These are phyloP conservation scores for Apiotrichum gracile DNA, from an alignment of 1,284 basidiomycete genomes.

Conservation along the genomic window DNA sequence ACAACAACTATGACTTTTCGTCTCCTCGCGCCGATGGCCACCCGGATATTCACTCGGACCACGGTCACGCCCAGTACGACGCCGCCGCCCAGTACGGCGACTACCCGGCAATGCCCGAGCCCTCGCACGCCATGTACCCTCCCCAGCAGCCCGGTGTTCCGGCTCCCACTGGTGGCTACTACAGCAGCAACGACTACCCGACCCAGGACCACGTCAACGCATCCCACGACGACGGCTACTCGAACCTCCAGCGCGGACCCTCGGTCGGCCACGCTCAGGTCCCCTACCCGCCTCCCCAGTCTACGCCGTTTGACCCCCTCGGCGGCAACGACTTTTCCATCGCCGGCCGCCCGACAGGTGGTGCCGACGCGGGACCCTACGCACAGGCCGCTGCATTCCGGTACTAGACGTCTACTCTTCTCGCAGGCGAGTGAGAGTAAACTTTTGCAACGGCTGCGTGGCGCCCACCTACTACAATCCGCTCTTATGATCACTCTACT, in stretches of 20 bases:
- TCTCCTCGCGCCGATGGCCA: not conserved
- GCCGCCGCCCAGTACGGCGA: not conserved
- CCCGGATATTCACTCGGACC: not conserved
- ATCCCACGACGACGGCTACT: conserved; percentile 36
- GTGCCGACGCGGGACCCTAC: conserved; percentile 23
- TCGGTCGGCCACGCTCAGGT: conserved; percentile 3
- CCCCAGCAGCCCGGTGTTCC: conserved; percentile 3
- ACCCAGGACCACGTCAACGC: conserved; percentile 23
- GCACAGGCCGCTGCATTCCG: conserved; percentile 41
- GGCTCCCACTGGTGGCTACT: conserved; percentile 2
- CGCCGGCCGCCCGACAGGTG: conserved; percentile 37
- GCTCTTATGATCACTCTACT: not conserved
- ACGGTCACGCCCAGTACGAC: not conserved
- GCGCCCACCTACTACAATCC: no score
- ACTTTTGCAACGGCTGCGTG: not conserved
- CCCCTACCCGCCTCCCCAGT: not conserved
- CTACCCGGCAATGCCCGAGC: conserved; percentile 13
- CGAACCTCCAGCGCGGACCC: conserved; percentile 35
- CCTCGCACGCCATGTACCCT: conserved; percentile 9
- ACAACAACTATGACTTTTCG: conserved; percentile 3
- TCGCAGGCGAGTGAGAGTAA: not conserved
- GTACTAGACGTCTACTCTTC: conserved; percentile 3
- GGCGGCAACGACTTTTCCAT: conserved; percentile 11
- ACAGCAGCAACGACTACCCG: conserved; percentile 19
- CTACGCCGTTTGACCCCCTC: conserved; percentile 3